Evolutionary conservation across 176 grass and related monocot species (phyloP).

Genomic region (Triticum dicoccoides): DNA sequence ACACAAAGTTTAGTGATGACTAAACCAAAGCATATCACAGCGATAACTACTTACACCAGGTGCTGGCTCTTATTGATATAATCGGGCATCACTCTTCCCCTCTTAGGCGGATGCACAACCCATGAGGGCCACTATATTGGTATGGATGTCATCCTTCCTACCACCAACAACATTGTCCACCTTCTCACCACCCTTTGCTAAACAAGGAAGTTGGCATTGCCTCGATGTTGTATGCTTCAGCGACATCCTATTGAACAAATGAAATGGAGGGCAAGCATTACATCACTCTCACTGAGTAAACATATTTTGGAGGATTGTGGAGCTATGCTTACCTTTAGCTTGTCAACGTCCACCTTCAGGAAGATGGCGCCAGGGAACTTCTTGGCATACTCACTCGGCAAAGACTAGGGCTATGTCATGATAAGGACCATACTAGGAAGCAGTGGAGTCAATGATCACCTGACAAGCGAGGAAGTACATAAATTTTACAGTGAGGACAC

Average conservation of each 20-base stretch:
- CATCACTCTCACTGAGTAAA: not conserved
- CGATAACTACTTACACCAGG: no score
- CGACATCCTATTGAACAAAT: conserved; percentile 28
- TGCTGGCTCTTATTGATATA: not conserved
- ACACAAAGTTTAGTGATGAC: not conserved
- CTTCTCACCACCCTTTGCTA: conserved; percentile 32
- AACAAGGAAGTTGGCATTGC: conserved; percentile 71
- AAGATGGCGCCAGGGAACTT: conserved; percentile 46
- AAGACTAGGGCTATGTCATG: conserved; percentile 53
- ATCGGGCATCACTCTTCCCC: not conserved
- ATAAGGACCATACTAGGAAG: conserved; percentile 76
- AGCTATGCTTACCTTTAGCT: conserved; percentile 48
- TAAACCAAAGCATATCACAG: not conserved
- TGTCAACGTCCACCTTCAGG: conserved; percentile 74
- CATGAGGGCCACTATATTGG: conserved; percentile 2
- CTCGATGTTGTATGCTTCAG: conserved; percentile 29
- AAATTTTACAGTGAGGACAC: not conserved
- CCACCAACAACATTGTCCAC: conserved; percentile 45
- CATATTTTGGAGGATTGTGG: not conserved
- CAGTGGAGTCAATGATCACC: conserved; percentile 83
- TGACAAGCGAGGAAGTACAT: not conserved
- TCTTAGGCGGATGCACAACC: conserved; percentile 5
- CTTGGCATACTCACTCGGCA: conserved; percentile 36
- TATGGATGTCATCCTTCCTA: conserved; percentile 39
- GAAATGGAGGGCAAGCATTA: not conserved